Conservation (phyloP, 352 stramenopile species). For the Globisporangium radiosum region DNA sequence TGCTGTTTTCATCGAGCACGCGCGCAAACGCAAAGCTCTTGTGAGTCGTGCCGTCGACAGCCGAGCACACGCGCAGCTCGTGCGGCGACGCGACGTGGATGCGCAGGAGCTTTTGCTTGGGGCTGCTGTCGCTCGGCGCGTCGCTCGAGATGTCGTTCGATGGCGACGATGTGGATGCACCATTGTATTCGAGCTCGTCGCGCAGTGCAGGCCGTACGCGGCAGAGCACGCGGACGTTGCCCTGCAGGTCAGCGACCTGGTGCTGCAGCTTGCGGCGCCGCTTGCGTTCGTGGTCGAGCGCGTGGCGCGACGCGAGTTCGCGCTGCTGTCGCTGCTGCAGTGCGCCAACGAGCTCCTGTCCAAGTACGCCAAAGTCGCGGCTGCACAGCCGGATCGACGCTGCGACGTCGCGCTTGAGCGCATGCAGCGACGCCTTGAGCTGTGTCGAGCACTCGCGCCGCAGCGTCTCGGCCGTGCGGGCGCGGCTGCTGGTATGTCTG, state of each 20-base stretch:
- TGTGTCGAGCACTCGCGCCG: constrained; percentile 20
- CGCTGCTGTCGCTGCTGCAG: constrained; percentile 27
- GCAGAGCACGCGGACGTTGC: constrained; percentile 73
- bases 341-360: constrained; percentile 45
- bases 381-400: constrained; percentile 62
- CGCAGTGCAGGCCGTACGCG: constrained; percentile 51
- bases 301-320: constrained; percentile 25
- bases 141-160: too few species aligned
- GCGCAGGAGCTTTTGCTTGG: constrained; percentile 6
- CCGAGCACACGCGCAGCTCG: constrained; percentile 21
- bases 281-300: constrained; percentile 47
- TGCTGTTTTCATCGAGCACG: constrained; percentile 75
- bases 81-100: constrained; percentile 18
- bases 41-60: constrained; percentile 38
- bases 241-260: constrained; percentile 39
- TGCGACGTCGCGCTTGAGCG: constrained; percentile 59
- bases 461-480: constrained; percentile 2
- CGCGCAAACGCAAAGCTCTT: constrained; percentile 85
- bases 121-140: constrained; percentile 8
- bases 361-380: constrained; percentile 65
- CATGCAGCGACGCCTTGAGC: constrained; percentile 30
- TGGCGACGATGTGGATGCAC: not conserved
- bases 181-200: constrained; percentile 10
- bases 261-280: constrained; percentile 36
- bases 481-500: not conserved